Evolutionary conservation across 2,329 filamentous ascomycete species (phyloP).

Genomic region (Sclerotinia trifoliorum): DNA sequence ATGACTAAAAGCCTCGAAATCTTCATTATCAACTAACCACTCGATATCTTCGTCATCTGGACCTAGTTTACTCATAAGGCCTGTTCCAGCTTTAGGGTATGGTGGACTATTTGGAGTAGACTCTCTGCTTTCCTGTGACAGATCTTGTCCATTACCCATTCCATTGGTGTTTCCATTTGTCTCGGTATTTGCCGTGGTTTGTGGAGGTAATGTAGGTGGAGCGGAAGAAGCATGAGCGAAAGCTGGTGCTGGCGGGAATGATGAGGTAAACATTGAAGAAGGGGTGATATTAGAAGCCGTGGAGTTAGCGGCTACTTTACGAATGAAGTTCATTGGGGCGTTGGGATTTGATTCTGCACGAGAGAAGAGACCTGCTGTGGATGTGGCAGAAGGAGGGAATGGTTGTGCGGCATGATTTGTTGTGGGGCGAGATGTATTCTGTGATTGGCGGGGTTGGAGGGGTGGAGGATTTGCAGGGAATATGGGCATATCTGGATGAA

Average conservation of each 20-base stretch:
- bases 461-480: conserved; percentile 47
- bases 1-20: conserved; percentile 41
- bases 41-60: conserved; percentile 58
- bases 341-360: conserved; percentile 42
- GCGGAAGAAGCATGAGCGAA: conserved; percentile 45
- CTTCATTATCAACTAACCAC: conserved; percentile 58
- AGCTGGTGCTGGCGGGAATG: conserved; percentile 58
- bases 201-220: conserved; percentile 30
- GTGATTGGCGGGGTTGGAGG: conserved; percentile 18
- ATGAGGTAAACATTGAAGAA: conserved; percentile 19
- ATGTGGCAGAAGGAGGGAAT: conserved; percentile 39
- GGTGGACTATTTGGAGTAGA: conserved; percentile 57
- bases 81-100: conserved; percentile 62
- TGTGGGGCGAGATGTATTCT: conserved; percentile 27
- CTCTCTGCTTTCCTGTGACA: conserved; percentile 43
- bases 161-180: conserved; percentile 24
- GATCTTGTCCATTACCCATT: conserved; percentile 31
- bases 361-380: conserved; percentile 39
- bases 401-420: conserved; percentile 34
- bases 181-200: not conserved
- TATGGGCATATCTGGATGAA: conserved; percentile 64
- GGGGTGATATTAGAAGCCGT: conserved; percentile 6
- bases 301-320: conserved; percentile 38
- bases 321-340: conserved; percentile 44
- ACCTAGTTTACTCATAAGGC: conserved; percentile 52